Evolutionary conservation across 352 stramenopile species (phyloP), one percentile per base, ranked within the genome.

Genomic region (Aphanomyces euteiches): DNA sequence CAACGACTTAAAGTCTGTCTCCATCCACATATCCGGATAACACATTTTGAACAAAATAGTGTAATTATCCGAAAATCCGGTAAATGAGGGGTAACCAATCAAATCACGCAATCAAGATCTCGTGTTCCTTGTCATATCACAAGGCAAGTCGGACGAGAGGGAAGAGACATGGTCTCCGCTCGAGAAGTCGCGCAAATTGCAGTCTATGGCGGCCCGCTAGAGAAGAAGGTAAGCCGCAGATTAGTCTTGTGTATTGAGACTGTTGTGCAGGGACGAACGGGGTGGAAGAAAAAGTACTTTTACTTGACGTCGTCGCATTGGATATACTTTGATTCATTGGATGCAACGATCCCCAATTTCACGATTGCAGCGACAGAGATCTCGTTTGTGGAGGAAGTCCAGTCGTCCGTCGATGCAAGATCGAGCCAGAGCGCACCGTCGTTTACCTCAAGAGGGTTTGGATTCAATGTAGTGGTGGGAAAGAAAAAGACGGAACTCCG

Each of bases 251-350:
- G 19, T 7, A 56, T 17, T 7, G 15, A 19, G 36, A 67, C 43
- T n/a, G 12, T n/a, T 38, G 36, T 34, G 56, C 45, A 88, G 78
- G 77, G 80, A 39, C 82, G 82, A 67, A 89, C 83, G 56, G 83
- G 84, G 43, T 95, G 87, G 87, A 90, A 87, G 70, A 91, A 90
- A 75, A 82, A 86, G 67, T 83, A 83, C 58, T 92, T 91, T 47
- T 73, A 93, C 34, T 75, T 95, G 66, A 93, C 84, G 21, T 75
- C 76, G 2, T 78, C 78, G 37, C 80, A 86, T 19, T 81, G 83
- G 47, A 78, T 87, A 70, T 87, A 88, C 73, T 95, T 90, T 54
- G 85, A 93, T 53, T 77, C 82, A 17, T 56, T 84, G 47, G 78
- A 84, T n/a, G 77, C 81, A 6, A 56, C 68, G 28, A 71, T 78